A percentile compares a stretch with the other conserved stretches of the same genome.
phyloP scores from a whole-genome alignment of 2,329 filamentous ascomycete genomes.

The Aspergillus udagawae region DNA sequence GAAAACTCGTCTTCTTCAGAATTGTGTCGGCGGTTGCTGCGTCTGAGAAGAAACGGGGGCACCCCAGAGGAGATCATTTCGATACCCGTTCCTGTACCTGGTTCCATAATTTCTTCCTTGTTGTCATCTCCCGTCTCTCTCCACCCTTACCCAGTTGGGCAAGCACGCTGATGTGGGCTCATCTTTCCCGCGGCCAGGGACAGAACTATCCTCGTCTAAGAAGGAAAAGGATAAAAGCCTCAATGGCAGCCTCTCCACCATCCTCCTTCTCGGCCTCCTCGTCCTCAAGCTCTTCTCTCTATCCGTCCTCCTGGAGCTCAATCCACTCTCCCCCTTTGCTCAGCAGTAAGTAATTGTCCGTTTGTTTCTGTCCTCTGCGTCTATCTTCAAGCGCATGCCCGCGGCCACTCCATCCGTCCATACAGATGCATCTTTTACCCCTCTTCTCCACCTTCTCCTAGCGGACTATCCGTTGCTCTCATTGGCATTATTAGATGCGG shows the following conservation, averaged over 20 bases:
- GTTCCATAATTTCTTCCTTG: neutral
- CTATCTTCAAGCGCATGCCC: neutral
- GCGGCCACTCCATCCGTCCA: neutral
- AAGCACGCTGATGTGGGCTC: neutral
- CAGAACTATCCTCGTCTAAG: neutral
- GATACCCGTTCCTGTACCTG: neutral
- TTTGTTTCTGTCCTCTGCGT: neutral
- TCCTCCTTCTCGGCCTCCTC: constrained; percentile 18
- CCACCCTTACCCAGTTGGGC: neutral
- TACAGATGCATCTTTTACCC: neutral
- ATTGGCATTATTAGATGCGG: constrained; percentile 1
- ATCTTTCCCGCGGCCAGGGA: neutral
- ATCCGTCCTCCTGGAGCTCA: constrained; percentile 31
- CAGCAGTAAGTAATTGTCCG: constrained; percentile 11
- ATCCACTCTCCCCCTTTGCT: constrained; percentile 15
- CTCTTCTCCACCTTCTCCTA: constrained; percentile 1
- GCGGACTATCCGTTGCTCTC: neutral
- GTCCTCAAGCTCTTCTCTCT: constrained; percentile 19
- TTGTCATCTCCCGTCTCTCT: neutral
- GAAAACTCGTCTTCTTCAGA: no score
- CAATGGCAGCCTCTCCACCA: constrained; percentile 14
- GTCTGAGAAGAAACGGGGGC: neutral
- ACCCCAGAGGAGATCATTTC: neutral
- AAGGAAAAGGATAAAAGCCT: constrained; percentile 5
- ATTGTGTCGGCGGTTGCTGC: neutral